Percentiles rank a stretch among this genome's conserved stretches.
Evolutionary conservation across 1,284 basidiomycete species (phyloP).

Genomic region (Inonotus hispidus): DNA sequence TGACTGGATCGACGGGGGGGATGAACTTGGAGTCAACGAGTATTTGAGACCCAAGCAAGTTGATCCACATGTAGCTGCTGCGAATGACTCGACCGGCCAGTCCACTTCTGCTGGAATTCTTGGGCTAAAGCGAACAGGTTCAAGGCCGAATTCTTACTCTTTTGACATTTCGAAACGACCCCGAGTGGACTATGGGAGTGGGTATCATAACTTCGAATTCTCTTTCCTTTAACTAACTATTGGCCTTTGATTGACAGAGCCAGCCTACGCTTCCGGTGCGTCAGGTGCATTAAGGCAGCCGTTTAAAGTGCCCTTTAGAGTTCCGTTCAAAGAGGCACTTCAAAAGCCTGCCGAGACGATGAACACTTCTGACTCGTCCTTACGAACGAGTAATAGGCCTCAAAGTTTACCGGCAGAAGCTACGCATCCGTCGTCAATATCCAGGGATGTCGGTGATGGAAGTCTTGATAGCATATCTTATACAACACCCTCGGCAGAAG

Average conservation of each 20-base stretch:
- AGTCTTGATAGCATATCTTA: background rate
- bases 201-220: constrained; percentile 4
- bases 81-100: background rate
- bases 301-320: constrained; percentile 50
- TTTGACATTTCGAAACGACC: background rate
- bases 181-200: constrained; percentile 15
- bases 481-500: background rate
- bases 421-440: background rate
- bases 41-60: background rate
- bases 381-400: background rate
- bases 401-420: background rate
- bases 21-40: background rate
- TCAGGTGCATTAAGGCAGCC: constrained; percentile 27
- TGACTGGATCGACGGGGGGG: constrained; percentile 11
- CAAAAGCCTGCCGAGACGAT: constrained; percentile 17
- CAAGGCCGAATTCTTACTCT: background rate
- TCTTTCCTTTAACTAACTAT: background rate
- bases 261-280: constrained; percentile 34
- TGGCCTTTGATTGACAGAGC: background rate
- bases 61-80: background rate
- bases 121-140: constrained; percentile 2
- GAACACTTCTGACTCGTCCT: background rate
- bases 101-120: background rate
- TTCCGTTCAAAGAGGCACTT: constrained; percentile 26
- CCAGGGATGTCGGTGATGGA: background rate